These are phyloP conservation scores for Ilyonectria destructans DNA, from an alignment of 2,329 filamentous ascomycete genomes.

Conservation along the genomic window DNA sequence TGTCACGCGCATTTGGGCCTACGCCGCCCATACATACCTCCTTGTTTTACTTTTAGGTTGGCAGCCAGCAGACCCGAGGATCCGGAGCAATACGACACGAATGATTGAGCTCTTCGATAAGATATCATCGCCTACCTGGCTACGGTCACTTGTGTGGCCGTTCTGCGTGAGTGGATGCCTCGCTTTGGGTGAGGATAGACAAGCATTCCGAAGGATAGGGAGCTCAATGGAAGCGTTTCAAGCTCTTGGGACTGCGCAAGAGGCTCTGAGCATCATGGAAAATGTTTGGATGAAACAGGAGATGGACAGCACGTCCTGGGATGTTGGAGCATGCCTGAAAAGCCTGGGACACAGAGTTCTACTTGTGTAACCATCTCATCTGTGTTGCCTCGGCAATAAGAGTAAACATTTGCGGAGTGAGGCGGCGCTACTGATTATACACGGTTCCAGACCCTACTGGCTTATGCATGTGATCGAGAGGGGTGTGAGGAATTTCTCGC, in stretches of 20 bases:
- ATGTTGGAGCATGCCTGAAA: slow-evolving; percentile 7
- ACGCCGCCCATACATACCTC: slow-evolving; percentile 12
- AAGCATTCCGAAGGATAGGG: neutral
- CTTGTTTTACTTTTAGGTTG: neutral
- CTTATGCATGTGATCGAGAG: too few relatives aligned
- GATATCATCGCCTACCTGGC: slow-evolving; percentile 15
- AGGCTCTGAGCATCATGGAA: slow-evolving; percentile 10
- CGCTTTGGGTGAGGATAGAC: slow-evolving; percentile 6
- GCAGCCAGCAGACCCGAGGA: neutral
- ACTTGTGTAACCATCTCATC: neutral
- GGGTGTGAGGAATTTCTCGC: too few relatives aligned
- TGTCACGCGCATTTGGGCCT: slow-evolving; percentile 15
- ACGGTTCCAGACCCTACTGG: too few relatives aligned
- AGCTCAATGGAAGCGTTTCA: neutral
- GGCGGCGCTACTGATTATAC: too few relatives aligned
- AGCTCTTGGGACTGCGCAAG: neutral
- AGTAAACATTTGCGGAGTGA: too few relatives aligned
- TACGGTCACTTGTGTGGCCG: slow-evolving; percentile 23
- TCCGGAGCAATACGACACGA: neutral
- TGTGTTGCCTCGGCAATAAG: too few relatives aligned
- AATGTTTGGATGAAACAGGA: neutral
- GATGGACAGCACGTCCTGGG: neutral
- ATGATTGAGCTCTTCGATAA: neutral
- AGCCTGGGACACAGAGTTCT: slow-evolving; percentile 8
- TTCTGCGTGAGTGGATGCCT: slow-evolving; percentile 25